These are phyloP conservation scores for Podaxis rugospora DNA, from an alignment of 768 basidiomycete genomes.

Conservation along the genomic window DNA sequence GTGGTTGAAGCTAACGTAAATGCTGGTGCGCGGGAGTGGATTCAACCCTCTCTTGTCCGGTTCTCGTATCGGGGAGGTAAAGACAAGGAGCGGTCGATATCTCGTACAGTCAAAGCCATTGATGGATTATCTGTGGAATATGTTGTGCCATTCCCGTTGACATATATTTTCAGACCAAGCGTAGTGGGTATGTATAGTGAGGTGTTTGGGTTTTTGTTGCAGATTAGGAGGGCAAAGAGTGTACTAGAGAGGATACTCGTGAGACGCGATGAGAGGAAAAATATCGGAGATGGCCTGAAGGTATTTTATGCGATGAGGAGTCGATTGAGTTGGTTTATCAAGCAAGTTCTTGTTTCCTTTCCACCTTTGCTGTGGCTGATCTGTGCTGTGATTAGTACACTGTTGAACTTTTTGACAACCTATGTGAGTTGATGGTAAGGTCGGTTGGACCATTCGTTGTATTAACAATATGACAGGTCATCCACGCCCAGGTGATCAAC, in stretches of 20 bases:
- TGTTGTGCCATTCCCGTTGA: slow-evolving; percentile 74
- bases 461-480: slow-evolving; percentile 42
- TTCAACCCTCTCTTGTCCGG: slow-evolving; percentile 66
- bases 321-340: slow-evolving; percentile 80
- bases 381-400: slow-evolving; percentile 34
- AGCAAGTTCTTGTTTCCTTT: slow-evolving; percentile 45
- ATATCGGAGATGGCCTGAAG: slow-evolving; percentile 48
- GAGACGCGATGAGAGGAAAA: slow-evolving; percentile 37
- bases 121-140: slow-evolving; percentile 75
- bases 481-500: slow-evolving; percentile 54
- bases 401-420: slow-evolving; percentile 70
- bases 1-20: slow-evolving; percentile 45
- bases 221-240: slow-evolving; percentile 69
- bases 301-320: slow-evolving; percentile 73
- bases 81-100: slow-evolving; percentile 39
- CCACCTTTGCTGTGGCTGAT: not conserved
- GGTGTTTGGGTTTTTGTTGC: slow-evolving; percentile 68
- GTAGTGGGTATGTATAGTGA: slow-evolving; percentile 56
- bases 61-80: slow-evolving; percentile 58
- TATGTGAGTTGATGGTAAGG: slow-evolving; percentile 43
- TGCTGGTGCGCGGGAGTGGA: slow-evolving; percentile 45
- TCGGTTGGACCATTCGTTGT: not conserved
- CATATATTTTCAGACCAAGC: slow-evolving; percentile 66
- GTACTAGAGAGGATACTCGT: slow-evolving; percentile 69
- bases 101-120: slow-evolving; percentile 56